phyloP scores from a whole-genome alignment of 2,329 filamentous ascomycete genomes.

The Cryphonectria nitschkei region DNA sequence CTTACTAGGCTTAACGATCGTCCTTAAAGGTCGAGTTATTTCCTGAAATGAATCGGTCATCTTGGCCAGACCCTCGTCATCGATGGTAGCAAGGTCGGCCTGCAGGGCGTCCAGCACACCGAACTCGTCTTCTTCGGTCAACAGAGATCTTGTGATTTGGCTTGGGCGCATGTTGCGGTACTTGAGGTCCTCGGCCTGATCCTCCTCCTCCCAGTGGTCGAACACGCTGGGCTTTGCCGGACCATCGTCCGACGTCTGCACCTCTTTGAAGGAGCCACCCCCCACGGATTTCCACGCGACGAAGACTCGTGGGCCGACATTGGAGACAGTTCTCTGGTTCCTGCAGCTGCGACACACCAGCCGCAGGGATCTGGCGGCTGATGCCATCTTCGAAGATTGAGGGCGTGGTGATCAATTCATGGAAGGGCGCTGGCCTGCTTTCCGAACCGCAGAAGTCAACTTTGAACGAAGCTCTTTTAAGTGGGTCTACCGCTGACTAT shows the following conservation, averaged over 20 bases:
- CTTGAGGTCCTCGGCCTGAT: conserved; percentile 25
- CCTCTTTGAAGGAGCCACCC: conserved; percentile 27
- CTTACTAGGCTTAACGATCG: conserved; percentile 34
- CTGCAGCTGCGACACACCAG: conserved; percentile 43
- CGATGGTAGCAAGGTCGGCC: conserved; percentile 19
- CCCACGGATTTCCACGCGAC: conserved; percentile 37
- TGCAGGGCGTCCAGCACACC: conserved; percentile 13
- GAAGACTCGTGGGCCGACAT: conserved; percentile 31
- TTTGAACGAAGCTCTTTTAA: conserved; percentile 13
- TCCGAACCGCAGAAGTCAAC: conserved; percentile 3
- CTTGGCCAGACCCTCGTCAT: conserved; percentile 31
- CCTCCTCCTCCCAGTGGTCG: conserved; percentile 32
- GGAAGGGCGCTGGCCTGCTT: neutral
- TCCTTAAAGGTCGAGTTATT: conserved; percentile 31
- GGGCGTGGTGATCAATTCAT: conserved; percentile 1
- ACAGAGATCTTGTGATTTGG: conserved; percentile 15
- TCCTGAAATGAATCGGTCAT: conserved; percentile 25
- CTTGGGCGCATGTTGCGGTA: conserved; percentile 25
- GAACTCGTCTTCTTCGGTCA: conserved; percentile 21
- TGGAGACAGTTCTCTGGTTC: conserved; percentile 31
- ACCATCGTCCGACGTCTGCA: conserved; percentile 21
- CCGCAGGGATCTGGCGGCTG: conserved; percentile 45
- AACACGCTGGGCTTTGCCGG: conserved; percentile 23
- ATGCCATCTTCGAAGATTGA: conserved; percentile 41
- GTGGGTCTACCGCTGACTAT: neutral